These are phyloP conservation scores for Cryomyces minteri DNA, from an alignment of 495 filamentous ascomycete species.

Conservation along the genomic window DNA sequence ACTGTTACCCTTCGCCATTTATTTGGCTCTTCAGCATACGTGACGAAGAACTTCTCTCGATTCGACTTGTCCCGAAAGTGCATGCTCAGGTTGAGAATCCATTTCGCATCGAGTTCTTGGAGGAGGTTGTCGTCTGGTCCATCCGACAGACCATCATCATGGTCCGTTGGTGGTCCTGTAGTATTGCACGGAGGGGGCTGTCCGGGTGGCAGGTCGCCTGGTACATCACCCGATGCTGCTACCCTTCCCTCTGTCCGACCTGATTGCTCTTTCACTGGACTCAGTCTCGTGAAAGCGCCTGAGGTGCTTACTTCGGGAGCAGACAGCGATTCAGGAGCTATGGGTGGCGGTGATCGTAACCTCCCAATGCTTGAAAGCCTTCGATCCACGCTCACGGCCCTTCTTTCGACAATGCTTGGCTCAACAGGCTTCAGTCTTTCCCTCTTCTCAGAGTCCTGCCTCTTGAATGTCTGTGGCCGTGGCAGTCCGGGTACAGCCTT, in stretches of 20 bases:
- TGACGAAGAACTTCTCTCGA: constrained; percentile 96
- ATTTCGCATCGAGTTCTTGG: constrained; percentile 69
- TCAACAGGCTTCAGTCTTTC: constrained; percentile 48
- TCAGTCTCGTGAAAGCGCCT: background rate
- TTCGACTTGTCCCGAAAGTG: constrained; percentile 90
- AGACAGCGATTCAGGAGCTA: constrained; percentile 15
- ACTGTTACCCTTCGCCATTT: constrained; percentile 81
- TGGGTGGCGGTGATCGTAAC: constrained; percentile 18
- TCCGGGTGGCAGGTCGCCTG: background rate
- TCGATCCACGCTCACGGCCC: constrained; percentile 57
- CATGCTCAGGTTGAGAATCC: constrained; percentile 98
- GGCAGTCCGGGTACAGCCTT: constrained; percentile 66
- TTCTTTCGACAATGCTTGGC: constrained; percentile 37
- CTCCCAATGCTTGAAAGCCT: constrained; percentile 14
- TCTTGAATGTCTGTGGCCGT: constrained; percentile 53
- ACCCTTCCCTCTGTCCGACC: background rate
- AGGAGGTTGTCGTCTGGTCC: constrained; percentile 28
- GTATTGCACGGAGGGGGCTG: background rate
- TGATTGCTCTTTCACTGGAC: constrained; percentile 1
- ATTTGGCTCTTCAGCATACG: constrained; percentile 63
- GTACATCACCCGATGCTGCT: background rate
- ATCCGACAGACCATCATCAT: constrained; percentile 17
- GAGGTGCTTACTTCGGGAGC: constrained; percentile 11
- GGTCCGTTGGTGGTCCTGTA: constrained; percentile 15
- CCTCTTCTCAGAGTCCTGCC: constrained; percentile 62